phyloP scores from a whole-genome alignment of 345 rosid genomes.

The Sonneratia caseolaris region DNA sequence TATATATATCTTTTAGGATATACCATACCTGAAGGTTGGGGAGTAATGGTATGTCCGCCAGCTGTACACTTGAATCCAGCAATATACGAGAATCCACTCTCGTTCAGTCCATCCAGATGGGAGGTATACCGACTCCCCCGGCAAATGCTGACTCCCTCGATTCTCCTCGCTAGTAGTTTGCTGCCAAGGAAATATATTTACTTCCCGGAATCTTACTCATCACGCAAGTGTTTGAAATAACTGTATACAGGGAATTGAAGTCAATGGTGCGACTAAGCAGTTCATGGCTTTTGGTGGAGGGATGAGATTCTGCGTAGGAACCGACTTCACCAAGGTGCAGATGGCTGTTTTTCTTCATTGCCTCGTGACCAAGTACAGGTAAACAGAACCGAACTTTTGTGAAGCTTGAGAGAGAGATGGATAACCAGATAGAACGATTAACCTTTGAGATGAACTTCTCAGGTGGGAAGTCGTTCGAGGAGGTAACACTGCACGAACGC shows the following conservation, averaged over 20 bases:
- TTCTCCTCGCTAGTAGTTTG: not conserved
- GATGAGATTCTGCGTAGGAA: constrained; percentile 91
- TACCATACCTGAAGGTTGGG: constrained; percentile 94
- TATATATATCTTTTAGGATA: constrained; percentile 37
- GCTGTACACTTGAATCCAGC: constrained; percentile 77
- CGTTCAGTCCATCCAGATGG: constrained; percentile 90
- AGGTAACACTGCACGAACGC: constrained; percentile 61
- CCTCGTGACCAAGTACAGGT: constrained; percentile 84
- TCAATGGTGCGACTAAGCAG: constrained; percentile 49
- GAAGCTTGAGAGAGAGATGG: not conserved
- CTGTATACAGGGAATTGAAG: constrained; percentile 43
- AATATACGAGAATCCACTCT: constrained; percentile 57
- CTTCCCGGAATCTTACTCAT: too few species aligned
- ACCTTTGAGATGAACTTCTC: constrained; percentile 16
- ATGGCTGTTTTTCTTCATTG: constrained; percentile 78
- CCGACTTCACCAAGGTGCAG: constrained; percentile 83
- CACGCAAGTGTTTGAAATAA: not conserved
- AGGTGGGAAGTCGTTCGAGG: constrained; percentile 72
- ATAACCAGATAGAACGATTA: constrained; percentile 2
- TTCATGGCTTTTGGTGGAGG: constrained; percentile 99
- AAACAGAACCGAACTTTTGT: not conserved
- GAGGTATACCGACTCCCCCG: constrained; percentile 30
- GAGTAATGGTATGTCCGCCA: constrained; percentile 88
- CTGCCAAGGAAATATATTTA: not conserved
- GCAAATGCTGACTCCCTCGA: too few species aligned